phyloP scores from a whole-genome alignment of 257 asterid species.

The Solanum acaule region DNA sequence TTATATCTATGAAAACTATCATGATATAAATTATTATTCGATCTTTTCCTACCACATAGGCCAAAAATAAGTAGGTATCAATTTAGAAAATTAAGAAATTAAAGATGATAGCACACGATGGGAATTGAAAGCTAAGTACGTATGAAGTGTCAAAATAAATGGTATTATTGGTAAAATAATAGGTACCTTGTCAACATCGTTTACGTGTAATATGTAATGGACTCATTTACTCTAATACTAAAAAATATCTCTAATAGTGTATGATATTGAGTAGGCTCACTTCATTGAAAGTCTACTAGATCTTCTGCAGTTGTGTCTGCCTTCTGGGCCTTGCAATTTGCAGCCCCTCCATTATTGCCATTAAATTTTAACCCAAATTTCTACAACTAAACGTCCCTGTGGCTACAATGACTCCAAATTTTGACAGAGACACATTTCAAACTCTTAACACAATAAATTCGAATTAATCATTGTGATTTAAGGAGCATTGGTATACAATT shows the following conservation, averaged over 20 bases:
- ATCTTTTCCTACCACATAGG: background rate
- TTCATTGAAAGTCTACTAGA: background rate
- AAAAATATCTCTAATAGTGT: background rate
- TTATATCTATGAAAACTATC: background rate
- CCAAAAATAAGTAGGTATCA: background rate
- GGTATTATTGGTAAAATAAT: background rate
- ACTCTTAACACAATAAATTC: background rate
- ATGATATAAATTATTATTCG: background rate
- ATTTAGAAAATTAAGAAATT: background rate
- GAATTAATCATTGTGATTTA: background rate
- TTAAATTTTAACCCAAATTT: background rate
- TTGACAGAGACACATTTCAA: background rate
- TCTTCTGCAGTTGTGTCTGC: background rate
- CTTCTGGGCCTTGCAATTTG: background rate
- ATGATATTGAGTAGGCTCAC: background rate
- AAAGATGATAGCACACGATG: background rate
- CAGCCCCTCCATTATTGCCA: background rate
- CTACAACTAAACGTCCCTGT: background rate
- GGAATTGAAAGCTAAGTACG: background rate
- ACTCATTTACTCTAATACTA: background rate
- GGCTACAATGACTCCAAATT: background rate
- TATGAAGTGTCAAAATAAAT: background rate
- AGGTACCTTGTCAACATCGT: conserved; percentile 4
- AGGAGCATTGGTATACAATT: background rate
- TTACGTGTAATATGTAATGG: background rate